phyloP scores from a whole-genome alignment of 2,329 filamentous ascomycete species.

The Neonectria punicea region DNA sequence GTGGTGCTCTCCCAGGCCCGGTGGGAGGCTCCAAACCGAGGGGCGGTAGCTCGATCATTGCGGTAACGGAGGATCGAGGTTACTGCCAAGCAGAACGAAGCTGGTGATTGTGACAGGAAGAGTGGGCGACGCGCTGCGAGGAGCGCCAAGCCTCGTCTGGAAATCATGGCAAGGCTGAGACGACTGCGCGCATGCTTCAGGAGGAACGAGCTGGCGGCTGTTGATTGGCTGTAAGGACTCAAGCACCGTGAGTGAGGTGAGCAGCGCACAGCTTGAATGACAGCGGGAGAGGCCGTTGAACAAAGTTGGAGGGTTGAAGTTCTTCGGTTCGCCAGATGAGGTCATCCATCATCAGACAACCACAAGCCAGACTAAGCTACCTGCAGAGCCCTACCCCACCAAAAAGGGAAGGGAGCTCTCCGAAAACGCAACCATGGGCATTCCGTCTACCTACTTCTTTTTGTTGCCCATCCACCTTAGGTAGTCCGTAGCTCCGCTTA shows the following conservation, averaged over 20 bases:
- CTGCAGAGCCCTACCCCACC: not conserved
- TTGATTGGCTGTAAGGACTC: not conserved
- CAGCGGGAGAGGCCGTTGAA: not conserved
- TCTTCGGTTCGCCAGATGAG: conserved; percentile 22
- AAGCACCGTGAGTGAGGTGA: not conserved
- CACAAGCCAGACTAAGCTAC: conserved; percentile 2
- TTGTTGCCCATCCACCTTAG: no score
- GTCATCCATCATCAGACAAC: conserved; percentile 25
- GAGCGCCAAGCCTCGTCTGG: conserved; percentile 41
- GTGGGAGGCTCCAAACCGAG: conserved; percentile 10
- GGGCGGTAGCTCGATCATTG: conserved; percentile 11
- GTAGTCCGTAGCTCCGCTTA: not conserved
- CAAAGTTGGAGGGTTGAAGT: conserved; percentile 23
- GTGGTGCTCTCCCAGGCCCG: conserved; percentile 42
- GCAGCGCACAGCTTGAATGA: not conserved
- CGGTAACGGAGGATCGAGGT: conserved; percentile 24
- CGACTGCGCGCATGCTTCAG: conserved; percentile 28
- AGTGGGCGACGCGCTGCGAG: conserved; percentile 38
- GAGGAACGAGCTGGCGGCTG: not conserved
- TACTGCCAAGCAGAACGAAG: conserved; percentile 18
- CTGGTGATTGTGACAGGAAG: conserved; percentile 21
- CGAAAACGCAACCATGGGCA: not conserved
- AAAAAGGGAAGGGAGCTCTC: not conserved
- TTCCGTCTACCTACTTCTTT: not conserved
- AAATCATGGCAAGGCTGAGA: conserved; percentile 42